Evolutionary conservation across 768 basidiomycete species (phyloP), one percentile per base, ranked within the genome.

Genomic region (button mushroom (Agaricus bisporus)): DNA sequence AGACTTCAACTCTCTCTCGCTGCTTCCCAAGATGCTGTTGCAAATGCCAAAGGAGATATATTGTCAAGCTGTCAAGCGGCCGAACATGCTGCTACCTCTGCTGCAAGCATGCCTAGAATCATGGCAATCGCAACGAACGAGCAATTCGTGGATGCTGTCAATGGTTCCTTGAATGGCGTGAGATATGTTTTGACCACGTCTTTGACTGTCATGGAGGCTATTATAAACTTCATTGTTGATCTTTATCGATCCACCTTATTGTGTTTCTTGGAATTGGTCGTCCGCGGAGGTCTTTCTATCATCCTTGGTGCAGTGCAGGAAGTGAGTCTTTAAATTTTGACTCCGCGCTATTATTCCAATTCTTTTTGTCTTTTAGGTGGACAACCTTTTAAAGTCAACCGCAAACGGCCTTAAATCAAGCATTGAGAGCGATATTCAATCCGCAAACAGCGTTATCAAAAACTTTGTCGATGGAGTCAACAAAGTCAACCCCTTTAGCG

Each of bases 231-330:
- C 68, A 80, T 97, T 58, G 80, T 98, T 59, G 88, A 92, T 69
- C 81, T 86, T 43, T 98, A 97, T 65, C 86, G 94, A 38, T 95
- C 93, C 3, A 89, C 95, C 3, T 85, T 95, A 63, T 77, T 99
- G 49, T 99, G 95, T 67, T 93, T 97, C 60, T 72, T 97, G 58
- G 93, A 98, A 68, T 77, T 98, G 41, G 83, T 90, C 20, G 82
- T 99, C 9, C 78, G 84, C 26, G 93, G 93, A 15, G 86, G 80
- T 5, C 73, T 99, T 48, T 77, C 82, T 22, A 71, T 98, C 51
- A 71, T 97, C 43, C 91, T 97, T 47, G 76, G 73, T 45, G 92
- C 91, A 5, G 90, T 93, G 0, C 74, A 91, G 58, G 88, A 88
- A 73, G 95, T 94, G 59, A 56, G 82, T 64, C 28, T 18, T 15